Base-by-base conservation (phyloP, 176 grass and related monocot genomes). In the Miscanthus lutarioriparius region DNA sequence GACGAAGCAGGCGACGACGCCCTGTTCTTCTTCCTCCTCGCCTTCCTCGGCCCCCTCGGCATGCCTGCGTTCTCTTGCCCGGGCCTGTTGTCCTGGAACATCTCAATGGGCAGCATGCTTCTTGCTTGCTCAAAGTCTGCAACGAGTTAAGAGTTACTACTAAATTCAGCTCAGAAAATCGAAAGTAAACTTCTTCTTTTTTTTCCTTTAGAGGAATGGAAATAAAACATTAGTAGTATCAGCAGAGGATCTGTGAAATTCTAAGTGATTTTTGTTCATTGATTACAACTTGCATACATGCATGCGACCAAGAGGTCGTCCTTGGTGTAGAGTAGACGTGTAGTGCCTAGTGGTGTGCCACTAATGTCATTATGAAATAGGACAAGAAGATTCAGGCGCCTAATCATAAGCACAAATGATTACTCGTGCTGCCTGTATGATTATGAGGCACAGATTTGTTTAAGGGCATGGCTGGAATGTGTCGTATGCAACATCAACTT, bases 91-190 rank as follows among this genome's bases (percentile, higher is more conserved):
- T 74, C 44, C 87, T 41, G 87, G 58, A 94, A 95, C 4, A 98
- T 88, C 10, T 86, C 91, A 38, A 85, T 87, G 11, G 89, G 84
- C 80, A 94, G 66, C 66, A 93, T 88, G 39, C 82, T 80, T 87
- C 85, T 94, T 17, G 91, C 87, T 11, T 89, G 95, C 84, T 98
- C 96, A 35, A 96, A 98, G 88, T 98, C 96, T 98, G 89, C 83
- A 70, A 12, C 22, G 40, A 40, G 30, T 72, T 22, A 14, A 28
- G 59, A 38, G 10, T 3, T 43, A 37, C 19, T 6, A 80, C 19
- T 6, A 80, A 28, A 44, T 68, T 51, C 47, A 39, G 47, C 16
- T 39, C 2, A 10, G 2, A 15, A 11, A n/a, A n/a, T n/a, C n/a
- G n/a, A n/a, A n/a, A n/a, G n/a, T n/a, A n/a, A n/a, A n/a, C n/a